Evolutionary conservation across 108 stramenopile species (phyloP).

Genomic region (Seminavis robusta): DNA sequence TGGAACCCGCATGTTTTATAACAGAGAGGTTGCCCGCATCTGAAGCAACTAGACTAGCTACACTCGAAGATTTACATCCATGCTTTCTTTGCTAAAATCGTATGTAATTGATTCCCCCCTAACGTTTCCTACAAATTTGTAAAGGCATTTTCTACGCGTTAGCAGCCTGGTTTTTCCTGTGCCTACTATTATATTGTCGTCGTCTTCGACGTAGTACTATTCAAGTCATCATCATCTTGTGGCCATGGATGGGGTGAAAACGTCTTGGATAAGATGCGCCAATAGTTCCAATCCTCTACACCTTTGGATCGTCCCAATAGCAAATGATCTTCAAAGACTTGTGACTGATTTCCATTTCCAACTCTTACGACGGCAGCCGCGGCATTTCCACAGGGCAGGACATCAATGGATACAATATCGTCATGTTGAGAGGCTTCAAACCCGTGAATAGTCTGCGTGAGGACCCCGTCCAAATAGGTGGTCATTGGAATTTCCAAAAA

Average conservation of each 20-base stretch:
- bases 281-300: not conserved
- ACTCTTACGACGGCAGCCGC: slow-evolving; percentile 21
- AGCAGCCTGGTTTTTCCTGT: too few species aligned
- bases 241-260: slow-evolving; percentile 22
- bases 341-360: slow-evolving; percentile 21
- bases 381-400: slow-evolving; percentile 1
- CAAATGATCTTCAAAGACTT: slow-evolving; percentile 22
- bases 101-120: too few species aligned
- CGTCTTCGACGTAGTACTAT: too few species aligned
- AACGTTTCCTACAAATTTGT: too few species aligned
- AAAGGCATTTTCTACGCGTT: too few species aligned
- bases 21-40: too few species aligned
- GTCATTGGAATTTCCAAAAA: slow-evolving; percentile 18
- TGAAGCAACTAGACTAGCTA: too few species aligned
- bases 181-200: too few species aligned
- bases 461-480: slow-evolving; percentile 18
- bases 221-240: slow-evolving; percentile 3
- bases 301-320: slow-evolving; percentile 22
- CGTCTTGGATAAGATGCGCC: slow-evolving; percentile 24
- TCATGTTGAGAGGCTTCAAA: slow-evolving; percentile 2
- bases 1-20: too few species aligned
- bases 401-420: slow-evolving; percentile 15
- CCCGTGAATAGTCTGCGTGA: slow-evolving; percentile 10
- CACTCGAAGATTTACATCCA: too few species aligned
- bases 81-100: too few species aligned